phyloP scores from a whole-genome alignment of 2,329 filamentous ascomycete species.

The Colletotrichum melonis region DNA sequence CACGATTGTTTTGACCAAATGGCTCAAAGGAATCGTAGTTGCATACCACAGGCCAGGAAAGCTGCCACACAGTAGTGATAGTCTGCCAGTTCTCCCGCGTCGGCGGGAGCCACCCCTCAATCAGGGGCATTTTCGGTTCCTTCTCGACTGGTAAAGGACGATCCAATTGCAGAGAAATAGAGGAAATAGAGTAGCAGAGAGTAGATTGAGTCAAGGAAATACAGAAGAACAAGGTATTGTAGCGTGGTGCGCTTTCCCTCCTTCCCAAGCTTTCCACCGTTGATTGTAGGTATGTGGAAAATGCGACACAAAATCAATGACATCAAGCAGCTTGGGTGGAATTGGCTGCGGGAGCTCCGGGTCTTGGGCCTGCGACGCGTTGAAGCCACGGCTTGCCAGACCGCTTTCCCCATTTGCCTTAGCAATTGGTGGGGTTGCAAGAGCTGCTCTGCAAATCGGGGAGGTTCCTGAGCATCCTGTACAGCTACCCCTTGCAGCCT shows the following conservation, averaged over 20 bases:
- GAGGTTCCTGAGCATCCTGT: not conserved
- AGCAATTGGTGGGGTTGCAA: not conserved
- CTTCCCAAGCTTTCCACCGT: too few relatives aligned
- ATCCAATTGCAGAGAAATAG: not conserved
- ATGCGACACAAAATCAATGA: slow-evolving; percentile 1
- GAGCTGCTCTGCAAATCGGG: not conserved
- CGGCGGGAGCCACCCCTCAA: slow-evolving; percentile 68
- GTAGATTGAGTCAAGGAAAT: not conserved
- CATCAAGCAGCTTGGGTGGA: not conserved
- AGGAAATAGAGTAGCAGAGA: not conserved
- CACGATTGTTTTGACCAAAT: not conserved
- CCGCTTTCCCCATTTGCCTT: not conserved
- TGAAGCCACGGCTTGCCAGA: not conserved
- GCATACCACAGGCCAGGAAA: slow-evolving; percentile 63
- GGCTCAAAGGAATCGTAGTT: too few relatives aligned
- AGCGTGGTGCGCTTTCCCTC: not conserved
- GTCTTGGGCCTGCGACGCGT: not conserved
- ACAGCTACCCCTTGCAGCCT: slow-evolving; percentile 1
- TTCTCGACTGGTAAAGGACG: too few relatives aligned
- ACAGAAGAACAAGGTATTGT: not conserved
- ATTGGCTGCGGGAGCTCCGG: not conserved
- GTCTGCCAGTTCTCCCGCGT: slow-evolving; percentile 68
- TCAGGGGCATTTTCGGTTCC: slow-evolving; percentile 54
- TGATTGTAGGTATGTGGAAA: not conserved
- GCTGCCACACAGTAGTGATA: slow-evolving; percentile 63